Evolutionary conservation across 495 filamentous ascomycete species (phyloP), one percentile per base, ranked within the genome.

Genomic region (Hamigera avellanea): DNA sequence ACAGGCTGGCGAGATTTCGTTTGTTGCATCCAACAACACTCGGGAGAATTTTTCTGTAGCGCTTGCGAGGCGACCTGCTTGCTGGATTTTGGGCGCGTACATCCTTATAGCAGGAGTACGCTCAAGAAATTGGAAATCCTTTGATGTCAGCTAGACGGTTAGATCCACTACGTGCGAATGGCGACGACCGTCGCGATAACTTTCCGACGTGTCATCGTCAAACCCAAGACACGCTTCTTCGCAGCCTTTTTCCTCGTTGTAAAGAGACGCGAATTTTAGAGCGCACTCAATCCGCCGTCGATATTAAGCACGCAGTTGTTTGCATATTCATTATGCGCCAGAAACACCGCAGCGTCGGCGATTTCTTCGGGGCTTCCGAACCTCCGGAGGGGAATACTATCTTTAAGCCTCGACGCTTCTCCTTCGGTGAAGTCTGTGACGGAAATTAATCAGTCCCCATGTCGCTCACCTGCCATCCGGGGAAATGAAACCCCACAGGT

Each of bases 281-380:
- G 59, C 10, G 80, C 81, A 46, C 83, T 86, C 36, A 88, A 48
- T 1, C 86, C 86, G 13, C 86, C 86, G 52, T 93, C 86, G n/a
- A 93, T 66, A 47, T 85, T 87, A 7, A 93, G 66, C 17, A 87
- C 70, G 57, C 83, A 87, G 38, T 88, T 88, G 49, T 87, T 86
- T 7, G 83, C 78, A 52, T 87, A 93, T 30, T 72, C 52, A 54
- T 86, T 91, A 19, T 62, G 66, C n/a, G 74, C 79, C 13, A 93
- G 70, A 54, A 91, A 93, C 19, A 75, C 55, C 29, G 78, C 84
- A 32, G 85, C 84, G 41, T 86, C 78, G n/a, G 85, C 84, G 18
- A 93, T 68, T 46, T 93, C 86, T 3, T 70, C 62, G 9, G 70
- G 56, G 6, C 66, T 54, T 8, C 85, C 86, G 43, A 86, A 75